Conservation (phyloP, 305 asterid species). For the Fraxinus paxiana region DNA sequence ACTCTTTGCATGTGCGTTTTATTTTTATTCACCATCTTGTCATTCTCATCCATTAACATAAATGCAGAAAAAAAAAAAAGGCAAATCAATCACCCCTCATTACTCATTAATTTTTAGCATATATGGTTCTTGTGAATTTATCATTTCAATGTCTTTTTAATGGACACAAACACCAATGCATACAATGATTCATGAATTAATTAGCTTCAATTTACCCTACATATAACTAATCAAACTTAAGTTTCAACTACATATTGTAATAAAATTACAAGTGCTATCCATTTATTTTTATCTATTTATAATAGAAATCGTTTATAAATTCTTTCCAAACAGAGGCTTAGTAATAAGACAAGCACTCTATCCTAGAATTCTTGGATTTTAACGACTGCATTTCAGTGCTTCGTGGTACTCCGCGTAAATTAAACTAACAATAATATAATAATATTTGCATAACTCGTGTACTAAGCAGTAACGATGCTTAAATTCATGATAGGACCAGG, state of each 20-base stretch:
- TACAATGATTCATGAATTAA: conserved; percentile 19
- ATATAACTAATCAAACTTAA: no score
- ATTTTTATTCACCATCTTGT: not conserved
- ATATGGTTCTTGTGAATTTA: conserved; percentile 4
- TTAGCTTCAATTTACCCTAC: not conserved
- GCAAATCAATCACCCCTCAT: not conserved
- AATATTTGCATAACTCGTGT: no score
- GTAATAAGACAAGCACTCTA: conserved; percentile 15
- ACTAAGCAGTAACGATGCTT: no score
- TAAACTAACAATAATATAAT: not conserved
- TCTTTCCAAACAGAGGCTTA: not conserved
- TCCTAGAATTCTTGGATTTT: not conserved
- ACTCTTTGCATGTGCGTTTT: not conserved
- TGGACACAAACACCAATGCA: conserved; percentile 10
- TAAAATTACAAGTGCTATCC: no score
- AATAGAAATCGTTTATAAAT: no score
- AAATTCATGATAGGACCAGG: no score
- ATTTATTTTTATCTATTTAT: no score
- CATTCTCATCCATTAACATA: not conserved
- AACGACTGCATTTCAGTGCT: not conserved
- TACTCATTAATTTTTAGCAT: not conserved
- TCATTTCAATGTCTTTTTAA: not conserved
- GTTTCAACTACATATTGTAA: no score
- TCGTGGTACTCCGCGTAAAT: not conserved
- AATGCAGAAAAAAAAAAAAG: not conserved